Conservation (phyloP, 2,329 filamentous ascomycete genomes). For the Cladosporium oxysporum region DNA sequence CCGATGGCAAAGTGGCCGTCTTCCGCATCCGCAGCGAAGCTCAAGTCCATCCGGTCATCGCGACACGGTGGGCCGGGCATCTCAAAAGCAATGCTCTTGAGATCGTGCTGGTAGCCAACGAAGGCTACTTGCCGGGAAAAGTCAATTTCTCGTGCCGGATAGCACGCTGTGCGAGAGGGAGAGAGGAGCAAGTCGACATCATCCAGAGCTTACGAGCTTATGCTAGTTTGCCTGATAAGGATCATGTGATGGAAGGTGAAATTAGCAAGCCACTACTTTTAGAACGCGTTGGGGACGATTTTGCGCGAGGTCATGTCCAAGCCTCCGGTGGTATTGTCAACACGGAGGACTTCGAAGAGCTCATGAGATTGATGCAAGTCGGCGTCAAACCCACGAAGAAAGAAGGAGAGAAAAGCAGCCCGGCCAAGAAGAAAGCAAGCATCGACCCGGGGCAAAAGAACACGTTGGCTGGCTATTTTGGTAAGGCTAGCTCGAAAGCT, state of each 20-base stretch:
- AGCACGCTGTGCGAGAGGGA: slow-evolving; percentile 55
- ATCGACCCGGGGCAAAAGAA: slow-evolving; percentile 51
- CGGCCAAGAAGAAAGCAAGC: slow-evolving; percentile 35
- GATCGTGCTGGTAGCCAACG: slow-evolving; percentile 67
- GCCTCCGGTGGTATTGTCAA: slow-evolving; percentile 67
- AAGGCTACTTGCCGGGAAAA: slow-evolving; percentile 62
- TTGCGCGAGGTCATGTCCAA: slow-evolving; percentile 67
- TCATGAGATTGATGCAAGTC: slow-evolving; percentile 60
- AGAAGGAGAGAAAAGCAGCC: slow-evolving; percentile 33
- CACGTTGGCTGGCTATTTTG: slow-evolving; percentile 59
- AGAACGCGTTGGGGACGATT: slow-evolving; percentile 61
- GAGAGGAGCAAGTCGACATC: slow-evolving; percentile 62
- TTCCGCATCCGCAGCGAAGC: slow-evolving; percentile 61
- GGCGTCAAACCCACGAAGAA: slow-evolving; percentile 55
- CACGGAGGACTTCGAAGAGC: slow-evolving; percentile 63
- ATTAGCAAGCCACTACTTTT: slow-evolving; percentile 37
- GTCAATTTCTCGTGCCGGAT: slow-evolving; percentile 70
- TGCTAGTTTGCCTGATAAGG: slow-evolving; percentile 43
- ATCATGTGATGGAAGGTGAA: slow-evolving; percentile 40
- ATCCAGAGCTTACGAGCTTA: slow-evolving; percentile 59
- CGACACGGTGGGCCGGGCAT: slow-evolving; percentile 65
- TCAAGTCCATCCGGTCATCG: slow-evolving; percentile 68
- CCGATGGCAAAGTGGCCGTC: slow-evolving; percentile 63
- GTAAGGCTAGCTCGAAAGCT: slow-evolving; percentile 34
- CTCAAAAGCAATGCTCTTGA: slow-evolving; percentile 61